phyloP scores from a whole-genome alignment of 345 rosid genomes.

The Ceriops tagal region DNA sequence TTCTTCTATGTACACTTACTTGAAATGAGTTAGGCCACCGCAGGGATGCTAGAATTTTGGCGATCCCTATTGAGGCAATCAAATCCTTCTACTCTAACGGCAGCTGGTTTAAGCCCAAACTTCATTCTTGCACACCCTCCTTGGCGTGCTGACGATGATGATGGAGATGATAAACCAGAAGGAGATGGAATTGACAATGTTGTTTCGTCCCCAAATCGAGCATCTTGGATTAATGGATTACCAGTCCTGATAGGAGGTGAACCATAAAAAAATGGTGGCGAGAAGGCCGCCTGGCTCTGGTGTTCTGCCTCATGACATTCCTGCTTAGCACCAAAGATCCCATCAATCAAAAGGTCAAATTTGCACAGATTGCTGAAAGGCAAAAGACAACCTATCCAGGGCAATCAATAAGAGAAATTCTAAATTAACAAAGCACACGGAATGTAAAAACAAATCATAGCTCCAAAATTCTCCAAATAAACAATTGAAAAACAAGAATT shows the following conservation, averaged over 20 bases:
- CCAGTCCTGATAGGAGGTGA: slow-evolving; percentile 87
- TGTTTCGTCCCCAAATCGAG: slow-evolving; percentile 69
- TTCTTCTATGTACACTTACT: slow-evolving; percentile 68
- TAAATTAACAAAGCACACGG: too few relatives aligned
- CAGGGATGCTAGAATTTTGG: slow-evolving; percentile 93
- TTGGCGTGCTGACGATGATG: slow-evolving; percentile 58
- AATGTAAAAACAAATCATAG: too few relatives aligned
- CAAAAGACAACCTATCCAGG: too few relatives aligned
- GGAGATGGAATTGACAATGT: slow-evolving; percentile 43
- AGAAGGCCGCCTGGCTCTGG: slow-evolving; percentile 38
- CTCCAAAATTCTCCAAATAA: too few relatives aligned
- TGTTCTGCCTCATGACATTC: slow-evolving; percentile 58
- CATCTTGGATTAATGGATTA: slow-evolving; percentile 81
- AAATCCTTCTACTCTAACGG: slow-evolving; percentile 99
- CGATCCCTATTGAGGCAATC: slow-evolving; percentile 96
- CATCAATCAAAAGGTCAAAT: not conserved
- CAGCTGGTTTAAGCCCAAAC: slow-evolving; percentile 77
- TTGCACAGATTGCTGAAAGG: not conserved
- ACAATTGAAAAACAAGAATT: too few relatives aligned
- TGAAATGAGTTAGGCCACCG: slow-evolving; percentile 67
- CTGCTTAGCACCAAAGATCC: slow-evolving; percentile 29
- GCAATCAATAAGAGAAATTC: too few relatives aligned
- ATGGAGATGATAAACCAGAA: slow-evolving; percentile 47
- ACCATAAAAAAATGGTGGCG: slow-evolving; percentile 76
- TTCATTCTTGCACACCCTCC: slow-evolving; percentile 71